phyloP scores from a whole-genome alignment of 306 rosid genomes.

The Mimosa bimucronata region DNA sequence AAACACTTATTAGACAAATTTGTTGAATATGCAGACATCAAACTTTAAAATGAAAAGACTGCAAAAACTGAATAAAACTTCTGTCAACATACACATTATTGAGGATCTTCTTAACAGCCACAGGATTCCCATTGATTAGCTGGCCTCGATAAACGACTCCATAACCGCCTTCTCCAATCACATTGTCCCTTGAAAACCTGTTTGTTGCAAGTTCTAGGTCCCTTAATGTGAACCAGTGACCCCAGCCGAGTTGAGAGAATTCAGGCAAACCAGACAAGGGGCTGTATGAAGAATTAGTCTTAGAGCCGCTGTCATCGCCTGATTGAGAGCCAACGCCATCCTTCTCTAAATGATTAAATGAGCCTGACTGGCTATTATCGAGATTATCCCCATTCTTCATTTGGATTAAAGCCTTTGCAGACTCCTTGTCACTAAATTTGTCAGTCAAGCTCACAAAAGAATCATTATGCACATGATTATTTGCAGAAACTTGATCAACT shows the following conservation, averaged over 20 bases:
- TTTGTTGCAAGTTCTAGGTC: slow-evolving; percentile 91
- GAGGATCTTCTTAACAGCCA: slow-evolving; percentile 91
- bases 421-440: slow-evolving; percentile 65
- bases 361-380: slow-evolving; percentile 73
- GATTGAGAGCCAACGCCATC: slow-evolving; percentile 66
- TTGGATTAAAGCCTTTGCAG: slow-evolving; percentile 67
- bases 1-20: slow-evolving; percentile 30
- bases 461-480: slow-evolving; percentile 45
- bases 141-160: slow-evolving; percentile 87
- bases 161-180: slow-evolving; percentile 97
- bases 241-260: slow-evolving; percentile 96
- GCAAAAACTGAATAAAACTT: slow-evolving; percentile 21
- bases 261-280: slow-evolving; percentile 89
- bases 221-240: slow-evolving; percentile 95
- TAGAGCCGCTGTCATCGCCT: slow-evolving; percentile 63
- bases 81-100: slow-evolving; percentile 73
- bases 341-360: slow-evolving; percentile 62
- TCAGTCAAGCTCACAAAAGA: slow-evolving; percentile 55
- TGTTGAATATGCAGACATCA: slow-evolving; percentile 29
- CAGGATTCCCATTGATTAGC: slow-evolving; percentile 78
- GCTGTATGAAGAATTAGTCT: slow-evolving; percentile 43
- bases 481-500: slow-evolving; percentile 78
- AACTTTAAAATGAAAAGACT: slow-evolving; percentile 3
- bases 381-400: slow-evolving; percentile 64
- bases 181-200: slow-evolving; percentile 76